Conservation (phyloP, 1,284 basidiomycete species). For the Polyporus tsugae region DNA sequence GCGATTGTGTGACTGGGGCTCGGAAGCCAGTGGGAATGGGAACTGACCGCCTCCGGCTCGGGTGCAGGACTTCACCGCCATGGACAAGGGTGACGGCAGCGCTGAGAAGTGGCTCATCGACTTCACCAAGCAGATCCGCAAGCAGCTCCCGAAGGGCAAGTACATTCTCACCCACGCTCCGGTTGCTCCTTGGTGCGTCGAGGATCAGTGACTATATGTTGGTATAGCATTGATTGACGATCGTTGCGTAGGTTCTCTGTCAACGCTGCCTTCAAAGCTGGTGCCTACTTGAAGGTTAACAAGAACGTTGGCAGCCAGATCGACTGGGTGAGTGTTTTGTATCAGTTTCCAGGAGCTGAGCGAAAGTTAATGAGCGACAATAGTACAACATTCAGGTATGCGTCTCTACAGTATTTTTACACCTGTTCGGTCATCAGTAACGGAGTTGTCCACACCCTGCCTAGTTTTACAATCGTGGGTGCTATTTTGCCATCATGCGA, state of each 20-base stretch:
- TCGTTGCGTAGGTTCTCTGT: conserved; percentile 56
- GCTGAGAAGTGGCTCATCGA: conserved; percentile 53
- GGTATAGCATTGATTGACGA: conserved; percentile 15
- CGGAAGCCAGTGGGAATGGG: neutral
- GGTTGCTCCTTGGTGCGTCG: conserved; percentile 57
- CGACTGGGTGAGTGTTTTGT: conserved; percentile 43
- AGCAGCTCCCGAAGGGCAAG: conserved; percentile 44
- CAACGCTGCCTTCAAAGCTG: conserved; percentile 54
- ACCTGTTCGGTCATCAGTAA: neutral
- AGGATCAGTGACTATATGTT: neutral
- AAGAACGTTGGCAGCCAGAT: conserved; percentile 57
- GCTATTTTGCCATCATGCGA: conserved; percentile 6
- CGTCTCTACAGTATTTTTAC: neutral
- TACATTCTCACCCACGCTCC: conserved; percentile 51
- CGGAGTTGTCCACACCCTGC: conserved; percentile 11
- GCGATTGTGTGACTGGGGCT: neutral
- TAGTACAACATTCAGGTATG: conserved; percentile 57
- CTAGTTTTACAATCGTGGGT: conserved; percentile 72
- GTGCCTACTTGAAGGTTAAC: conserved; percentile 68
- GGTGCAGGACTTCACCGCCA: conserved; percentile 54
- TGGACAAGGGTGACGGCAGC: conserved; percentile 48
- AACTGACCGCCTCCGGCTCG: neutral
- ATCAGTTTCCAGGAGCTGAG: neutral
- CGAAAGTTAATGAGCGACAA: neutral
- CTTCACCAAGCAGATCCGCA: conserved; percentile 51